phyloP scores from a whole-genome alignment of 331 rosid species.

The Arachis monticola region DNA sequence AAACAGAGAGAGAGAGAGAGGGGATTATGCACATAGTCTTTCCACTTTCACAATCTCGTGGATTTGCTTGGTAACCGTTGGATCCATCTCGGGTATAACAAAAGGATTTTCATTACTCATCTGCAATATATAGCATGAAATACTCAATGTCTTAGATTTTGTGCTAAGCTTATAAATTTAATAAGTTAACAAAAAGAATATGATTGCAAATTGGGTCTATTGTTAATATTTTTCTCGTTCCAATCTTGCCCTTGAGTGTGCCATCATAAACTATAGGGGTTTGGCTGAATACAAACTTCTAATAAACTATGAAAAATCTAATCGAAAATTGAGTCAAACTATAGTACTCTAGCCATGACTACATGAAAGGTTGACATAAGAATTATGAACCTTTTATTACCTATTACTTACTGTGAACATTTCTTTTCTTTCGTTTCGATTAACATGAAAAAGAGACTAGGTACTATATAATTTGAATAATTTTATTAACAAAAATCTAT shows the following conservation, averaged over 20 bases:
- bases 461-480: too few relatives aligned
- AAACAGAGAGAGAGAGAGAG: too few relatives aligned
- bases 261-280: constrained; percentile 59
- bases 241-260: constrained; percentile 85
- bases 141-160: not conserved
- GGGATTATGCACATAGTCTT: too few relatives aligned
- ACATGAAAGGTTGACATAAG: too few relatives aligned
- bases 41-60: constrained; percentile 32
- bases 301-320: too few relatives aligned
- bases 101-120: constrained; percentile 93
- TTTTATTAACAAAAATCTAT: too few relatives aligned
- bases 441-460: constrained; percentile 67
- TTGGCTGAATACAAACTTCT: too few relatives aligned
- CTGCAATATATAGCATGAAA: constrained; percentile 51
- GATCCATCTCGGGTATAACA: constrained; percentile 93
- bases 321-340: too few relatives aligned
- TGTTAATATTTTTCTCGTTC: constrained; percentile 61
- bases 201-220: not conserved
- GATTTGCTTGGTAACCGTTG: constrained; percentile 82
- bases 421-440: constrained; percentile 85
- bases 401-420: constrained; percentile 98
- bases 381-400: constrained; percentile 39
- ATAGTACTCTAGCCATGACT: too few relatives aligned
- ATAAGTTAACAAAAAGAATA: too few relatives aligned
- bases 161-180: not conserved